Percentiles rank a stretch among this genome's conserved stretches.
phyloP scores from a whole-genome alignment of 2,329 filamentous ascomycete species.

The Pseudocercospora fijiensis region DNA sequence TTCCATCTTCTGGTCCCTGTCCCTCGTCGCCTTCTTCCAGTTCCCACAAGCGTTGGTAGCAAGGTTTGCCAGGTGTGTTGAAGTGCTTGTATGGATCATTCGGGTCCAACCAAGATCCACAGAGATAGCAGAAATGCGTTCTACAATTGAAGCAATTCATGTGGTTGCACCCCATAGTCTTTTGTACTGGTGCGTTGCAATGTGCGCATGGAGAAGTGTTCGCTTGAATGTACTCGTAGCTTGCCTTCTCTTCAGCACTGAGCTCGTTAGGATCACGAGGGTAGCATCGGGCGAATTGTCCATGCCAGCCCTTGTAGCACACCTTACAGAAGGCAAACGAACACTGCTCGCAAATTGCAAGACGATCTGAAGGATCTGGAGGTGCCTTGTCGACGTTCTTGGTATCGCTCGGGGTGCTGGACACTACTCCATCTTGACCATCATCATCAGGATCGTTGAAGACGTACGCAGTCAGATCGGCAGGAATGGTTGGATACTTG shows the following conservation, averaged over 20 bases:
- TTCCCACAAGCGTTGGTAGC: constrained; percentile 88
- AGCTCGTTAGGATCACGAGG: constrained; percentile 68
- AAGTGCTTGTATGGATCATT: constrained; percentile 86
- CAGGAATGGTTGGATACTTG: constrained; percentile 49
- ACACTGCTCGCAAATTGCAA: constrained; percentile 87
- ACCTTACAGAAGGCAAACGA: constrained; percentile 80
- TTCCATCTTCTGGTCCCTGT: constrained; percentile 41
- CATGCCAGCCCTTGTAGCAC: constrained; percentile 86
- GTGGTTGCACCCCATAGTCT: constrained; percentile 92
- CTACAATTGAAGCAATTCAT: constrained; percentile 91
- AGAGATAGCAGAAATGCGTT: constrained; percentile 94
- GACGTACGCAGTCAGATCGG: constrained; percentile 43
- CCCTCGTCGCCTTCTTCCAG: constrained; percentile 72
- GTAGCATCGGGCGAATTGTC: constrained; percentile 73
- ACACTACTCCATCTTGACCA: constrained; percentile 10
- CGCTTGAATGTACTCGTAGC: constrained; percentile 75
- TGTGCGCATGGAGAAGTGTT: constrained; percentile 89
- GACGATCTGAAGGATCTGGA: constrained; percentile 54
- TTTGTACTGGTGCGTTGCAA: constrained; percentile 80
- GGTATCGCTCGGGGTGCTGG: not conserved
- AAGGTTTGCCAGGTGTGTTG: constrained; percentile 66
- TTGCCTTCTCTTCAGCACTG: constrained; percentile 80
- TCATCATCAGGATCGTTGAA: constrained; percentile 41
- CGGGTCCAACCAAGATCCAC: constrained; percentile 78
- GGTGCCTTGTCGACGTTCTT: constrained; percentile 20